Evolutionary conservation across 441 rosid genomes (phyloP).

Genomic region (Aleurites moluccanus): DNA sequence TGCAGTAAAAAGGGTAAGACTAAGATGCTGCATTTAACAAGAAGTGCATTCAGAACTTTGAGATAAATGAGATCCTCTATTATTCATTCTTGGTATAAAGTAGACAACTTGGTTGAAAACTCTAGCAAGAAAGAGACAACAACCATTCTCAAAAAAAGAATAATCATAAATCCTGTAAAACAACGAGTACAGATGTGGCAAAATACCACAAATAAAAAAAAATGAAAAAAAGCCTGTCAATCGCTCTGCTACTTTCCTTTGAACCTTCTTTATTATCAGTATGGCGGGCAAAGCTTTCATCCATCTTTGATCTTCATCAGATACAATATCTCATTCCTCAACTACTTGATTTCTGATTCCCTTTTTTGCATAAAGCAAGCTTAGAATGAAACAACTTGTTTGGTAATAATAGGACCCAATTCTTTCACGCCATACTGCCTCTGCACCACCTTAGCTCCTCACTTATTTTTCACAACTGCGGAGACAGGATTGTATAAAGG

Average conservation of each 20-base stretch:
- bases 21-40: not conserved
- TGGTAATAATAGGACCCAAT: not conserved
- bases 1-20: not conserved
- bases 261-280: not conserved
- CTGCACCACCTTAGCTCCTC: not conserved
- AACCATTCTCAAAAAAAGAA: not conserved
- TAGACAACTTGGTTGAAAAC: not conserved
- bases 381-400: not conserved
- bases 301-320: not conserved
- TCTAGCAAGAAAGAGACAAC: not conserved
- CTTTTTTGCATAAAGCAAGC: constrained; percentile 9
- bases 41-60: not conserved
- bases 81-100: not conserved
- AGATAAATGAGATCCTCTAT: not conserved
- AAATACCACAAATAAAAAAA: not conserved
- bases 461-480: not conserved
- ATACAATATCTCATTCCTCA: not conserved
- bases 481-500: not conserved
- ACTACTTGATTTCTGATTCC: constrained; percentile 6
- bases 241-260: not conserved
- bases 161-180: not conserved
- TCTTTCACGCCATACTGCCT: not conserved
- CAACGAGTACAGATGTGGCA: not conserved
- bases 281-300: not conserved
- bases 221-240: not conserved